phyloP scores from a whole-genome alignment of 2,329 filamentous ascomycete genomes.

The Pseudopithomyces maydicus region DNA sequence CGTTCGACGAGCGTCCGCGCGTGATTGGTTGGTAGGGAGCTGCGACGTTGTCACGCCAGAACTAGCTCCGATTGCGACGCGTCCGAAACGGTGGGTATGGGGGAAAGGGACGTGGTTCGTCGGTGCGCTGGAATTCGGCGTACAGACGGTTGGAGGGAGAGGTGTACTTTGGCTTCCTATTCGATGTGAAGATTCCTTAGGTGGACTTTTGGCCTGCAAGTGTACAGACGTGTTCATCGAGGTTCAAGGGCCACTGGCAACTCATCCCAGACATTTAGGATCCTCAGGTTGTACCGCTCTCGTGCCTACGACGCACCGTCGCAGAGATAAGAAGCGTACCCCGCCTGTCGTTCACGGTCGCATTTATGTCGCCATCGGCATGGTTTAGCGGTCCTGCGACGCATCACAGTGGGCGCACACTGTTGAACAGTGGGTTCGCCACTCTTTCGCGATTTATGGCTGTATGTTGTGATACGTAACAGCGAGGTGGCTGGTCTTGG shows the following conservation, averaged over 20 bases:
- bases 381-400: not conserved
- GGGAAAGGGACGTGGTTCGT: not conserved
- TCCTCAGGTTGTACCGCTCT: no score
- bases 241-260: no score
- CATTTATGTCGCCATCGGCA: not conserved
- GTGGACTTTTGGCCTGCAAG: no score
- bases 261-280: no score
- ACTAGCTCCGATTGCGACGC: not conserved
- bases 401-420: not conserved
- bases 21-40: not conserved
- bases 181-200: no score
- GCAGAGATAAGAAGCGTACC: not conserved
- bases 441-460: constrained; percentile 3
- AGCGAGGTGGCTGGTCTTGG: not conserved
- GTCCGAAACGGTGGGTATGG: not conserved
- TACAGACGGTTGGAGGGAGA: no score
- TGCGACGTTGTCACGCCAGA: not conserved
- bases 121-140: no score
- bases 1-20: no score
- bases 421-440: not conserved
- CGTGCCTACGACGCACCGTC: no score
- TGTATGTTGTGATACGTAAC: constrained; percentile 4
- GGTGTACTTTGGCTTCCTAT: no score
- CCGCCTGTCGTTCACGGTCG: not conserved
- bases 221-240: no score